Evolutionary conservation across 352 stramenopile genomes (phyloP), one percentile per base, ranked within the genome.

Genomic region (Thraustochytrium striatum): DNA sequence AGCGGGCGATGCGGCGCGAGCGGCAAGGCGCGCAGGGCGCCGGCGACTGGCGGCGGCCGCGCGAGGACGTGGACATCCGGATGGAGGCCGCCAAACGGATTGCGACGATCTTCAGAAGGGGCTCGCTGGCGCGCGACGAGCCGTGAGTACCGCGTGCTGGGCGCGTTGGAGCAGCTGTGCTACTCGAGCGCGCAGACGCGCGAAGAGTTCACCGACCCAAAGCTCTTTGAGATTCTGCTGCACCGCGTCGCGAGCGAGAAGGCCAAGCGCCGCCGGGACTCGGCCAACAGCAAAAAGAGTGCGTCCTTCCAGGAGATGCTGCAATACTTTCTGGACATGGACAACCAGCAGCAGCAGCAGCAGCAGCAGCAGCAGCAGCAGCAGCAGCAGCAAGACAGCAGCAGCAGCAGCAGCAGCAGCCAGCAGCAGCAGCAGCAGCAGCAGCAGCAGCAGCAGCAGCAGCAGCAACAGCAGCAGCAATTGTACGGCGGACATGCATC

Each of bases 231-330:
- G 30, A 75, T 75, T 25, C 65, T 75, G 21, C 50, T 75, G 1
- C 65, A 75, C 32, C 43, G 65, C 35, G 65, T 75, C 43, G 65
- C 65, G 11, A 61, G 41, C 16, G 65, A 75, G 32, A 75, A 75
- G 65, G 65, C 65, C 21, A 75, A 75, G 65, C 65, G 65, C 65
- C 28, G 65, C 19, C 44, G 65, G 21, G 65, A 75, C 5, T 62
- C 65, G n/a, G 44, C 32, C 8, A 61, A 61, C 35, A 55, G 30
- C 21, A 75, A 70, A 25, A 21, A 30, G 0, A 43, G 44, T 9
- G 65, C 65, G 3, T 68, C 33, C 52, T 75, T 75, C 36, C 65
- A 75, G 25, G 65, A 75, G 9, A 75, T 75, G 65, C 65, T 75
- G 0, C 43, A 30, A 25, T 75, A 55, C 65, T 75, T 70, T n/a